Evolutionary conservation across 208 protist genomes (phyloP), one percentile per base, ranked within the genome.

Genomic region (Crithidia bombi): DNA sequence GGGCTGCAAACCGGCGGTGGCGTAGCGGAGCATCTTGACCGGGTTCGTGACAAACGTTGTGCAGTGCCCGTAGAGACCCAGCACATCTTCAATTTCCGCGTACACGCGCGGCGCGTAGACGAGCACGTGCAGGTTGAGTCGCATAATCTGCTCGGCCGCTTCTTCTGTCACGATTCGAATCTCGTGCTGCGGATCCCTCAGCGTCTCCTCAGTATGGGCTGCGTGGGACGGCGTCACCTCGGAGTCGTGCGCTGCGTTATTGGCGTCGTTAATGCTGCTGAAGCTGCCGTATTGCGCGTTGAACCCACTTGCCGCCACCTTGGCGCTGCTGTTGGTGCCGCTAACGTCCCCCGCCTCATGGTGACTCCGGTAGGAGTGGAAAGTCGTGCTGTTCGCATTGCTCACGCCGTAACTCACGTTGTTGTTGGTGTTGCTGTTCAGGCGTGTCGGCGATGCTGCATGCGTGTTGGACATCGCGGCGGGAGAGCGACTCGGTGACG

Each of bases 41-140:
- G 80, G 63, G 6, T 47, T 82, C 1, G 73, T 84, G 12, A 87
- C 77, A 41, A 85, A 83, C 10, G 79, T 87, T 2, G 73, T 63
- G 50, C 75, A 82, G 75, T 94, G 89, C n/a, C 86, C 89, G 30
- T 72, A 74, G n/a, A 65, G 33, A 6, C 50, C 72, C 7, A 94
- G 56, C 19, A 73, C 46, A 12, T 86, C 78, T 32, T 88, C 79
- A 10, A 94, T 64, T 39, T 87, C 81, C 2, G 36, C 25, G 21
- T 83, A 59, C 39, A 65, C 50, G 17, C 69, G 62, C 9, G 73
- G 73, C 10, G 79, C 59, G 80, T 84, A 91, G 46, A 91, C 64
- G 39, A 94, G 71, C 17, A 94, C 28, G 52, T 90, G 83, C 30
- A 87, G 55, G 39, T 75, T 72, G 55, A 64, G 49, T 7, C 71